phyloP scores from a whole-genome alignment of 768 basidiomycete species.

The Trametes elegans region DNA sequence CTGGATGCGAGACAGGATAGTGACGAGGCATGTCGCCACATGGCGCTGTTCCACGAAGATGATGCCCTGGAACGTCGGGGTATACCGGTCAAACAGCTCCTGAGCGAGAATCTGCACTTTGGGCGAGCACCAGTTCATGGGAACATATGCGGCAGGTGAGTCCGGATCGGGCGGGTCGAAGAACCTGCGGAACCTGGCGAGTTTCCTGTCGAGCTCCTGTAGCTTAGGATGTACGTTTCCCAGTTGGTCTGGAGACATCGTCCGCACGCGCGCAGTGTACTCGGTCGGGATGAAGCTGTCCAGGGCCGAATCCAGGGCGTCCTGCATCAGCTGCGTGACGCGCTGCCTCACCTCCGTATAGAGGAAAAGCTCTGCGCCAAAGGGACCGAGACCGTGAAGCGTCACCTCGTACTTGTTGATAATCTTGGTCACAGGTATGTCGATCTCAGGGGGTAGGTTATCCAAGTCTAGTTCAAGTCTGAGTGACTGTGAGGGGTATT shows the following conservation, averaged over 20 bases:
- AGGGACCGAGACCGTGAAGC: constrained; percentile 63
- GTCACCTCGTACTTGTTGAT: constrained; percentile 61
- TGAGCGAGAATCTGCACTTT: constrained; percentile 66
- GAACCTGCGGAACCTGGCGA: constrained; percentile 43
- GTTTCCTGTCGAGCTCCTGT: constrained; percentile 46
- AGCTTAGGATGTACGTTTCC: constrained; percentile 38
- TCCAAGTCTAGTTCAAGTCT: constrained; percentile 51
- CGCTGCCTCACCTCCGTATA: constrained; percentile 57
- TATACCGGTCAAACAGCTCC: constrained; percentile 53
- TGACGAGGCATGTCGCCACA: constrained; percentile 67
- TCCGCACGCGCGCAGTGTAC: neutral
- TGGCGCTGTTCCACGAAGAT: constrained; percentile 88
- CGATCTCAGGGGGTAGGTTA: constrained; percentile 32
- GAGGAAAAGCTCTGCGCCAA: constrained; percentile 71
- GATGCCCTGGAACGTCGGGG: constrained; percentile 69
- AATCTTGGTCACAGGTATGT: constrained; percentile 59
- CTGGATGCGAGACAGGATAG: constrained; percentile 58
- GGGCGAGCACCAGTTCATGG: constrained; percentile 67
- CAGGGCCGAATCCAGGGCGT: constrained; percentile 26
- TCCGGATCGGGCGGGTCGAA: constrained; percentile 33
- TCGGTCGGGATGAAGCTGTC: constrained; percentile 23
- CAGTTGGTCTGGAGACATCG: neutral
- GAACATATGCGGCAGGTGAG: constrained; percentile 40
- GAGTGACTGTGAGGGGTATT: constrained; percentile 54
- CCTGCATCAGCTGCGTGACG: constrained; percentile 38